A percentile compares a stretch with the other conserved stretches of the same genome.
These are phyloP conservation scores for Lepidium aucheri DNA, from an alignment of 345 rosid genomes.

Conservation along the genomic window DNA sequence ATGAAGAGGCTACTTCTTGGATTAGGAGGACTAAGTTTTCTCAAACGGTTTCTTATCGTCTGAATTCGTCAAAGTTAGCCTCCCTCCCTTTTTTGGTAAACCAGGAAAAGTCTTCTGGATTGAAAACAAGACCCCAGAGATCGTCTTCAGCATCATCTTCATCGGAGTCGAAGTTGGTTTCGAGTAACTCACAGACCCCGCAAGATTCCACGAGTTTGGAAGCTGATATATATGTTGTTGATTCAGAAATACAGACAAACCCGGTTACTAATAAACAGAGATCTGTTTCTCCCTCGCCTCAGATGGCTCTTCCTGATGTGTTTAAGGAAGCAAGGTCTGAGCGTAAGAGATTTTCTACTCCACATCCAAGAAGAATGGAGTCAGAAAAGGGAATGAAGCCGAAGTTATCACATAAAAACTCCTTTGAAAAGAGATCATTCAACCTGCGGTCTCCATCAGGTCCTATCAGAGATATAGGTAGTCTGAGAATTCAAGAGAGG, in stretches of 20 bases:
- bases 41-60: slow-evolving; percentile 72
- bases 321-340: slow-evolving; percentile 78
- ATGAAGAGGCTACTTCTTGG: slow-evolving; percentile 74
- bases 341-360: slow-evolving; percentile 79
- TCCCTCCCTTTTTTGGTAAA: slow-evolving; percentile 36
- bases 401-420: slow-evolving; percentile 33
- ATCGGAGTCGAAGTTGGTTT: slow-evolving; percentile 22
- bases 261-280: slow-evolving; percentile 56
- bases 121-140: slow-evolving; percentile 36
- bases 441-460: slow-evolving; percentile 33
- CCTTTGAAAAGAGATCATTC: slow-evolving; percentile 29
- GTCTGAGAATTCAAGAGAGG: slow-evolving; percentile 50
- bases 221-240: slow-evolving; percentile 19
- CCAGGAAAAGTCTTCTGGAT: slow-evolving; percentile 31
- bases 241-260: slow-evolving; percentile 40
- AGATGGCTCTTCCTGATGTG: slow-evolving; percentile 52
- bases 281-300: slow-evolving; percentile 72
- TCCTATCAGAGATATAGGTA: slow-evolving; percentile 54
- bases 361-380: slow-evolving; percentile 54
- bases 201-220: slow-evolving; percentile 16
- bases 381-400: slow-evolving; percentile 36
- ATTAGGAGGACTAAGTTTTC: slow-evolving; percentile 86
- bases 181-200: slow-evolving; percentile 10
- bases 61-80: slow-evolving; percentile 52
- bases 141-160: slow-evolving; percentile 7